Percentiles rank a stretch among this genome's conserved stretches.
Conservation (phyloP, 176 grass and related monocot genomes). For the Carex pumila region DNA sequence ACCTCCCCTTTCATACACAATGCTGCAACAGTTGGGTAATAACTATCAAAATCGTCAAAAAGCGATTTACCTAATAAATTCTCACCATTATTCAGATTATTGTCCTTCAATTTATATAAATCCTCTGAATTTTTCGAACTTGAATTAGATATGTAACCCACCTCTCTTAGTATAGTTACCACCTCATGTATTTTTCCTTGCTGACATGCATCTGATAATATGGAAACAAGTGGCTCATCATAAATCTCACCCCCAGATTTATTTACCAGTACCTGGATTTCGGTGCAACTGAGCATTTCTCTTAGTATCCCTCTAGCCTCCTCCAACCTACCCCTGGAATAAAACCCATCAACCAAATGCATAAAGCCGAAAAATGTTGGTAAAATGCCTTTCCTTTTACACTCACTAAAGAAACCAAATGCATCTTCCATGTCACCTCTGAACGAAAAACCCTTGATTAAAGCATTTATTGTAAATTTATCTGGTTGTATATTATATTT, state of each 20-base stretch:
- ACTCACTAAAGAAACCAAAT: constrained; percentile 54
- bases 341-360: constrained; percentile 64
- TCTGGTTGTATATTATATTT: constrained; percentile 49
- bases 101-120: constrained; percentile 26
- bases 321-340: constrained; percentile 85
- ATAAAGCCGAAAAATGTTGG: constrained; percentile 86
- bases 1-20: constrained; percentile 68
- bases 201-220: constrained; percentile 68
- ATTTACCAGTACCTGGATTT: constrained; percentile 59
- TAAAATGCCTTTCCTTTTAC: constrained; percentile 29
- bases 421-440: constrained; percentile 70
- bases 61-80: constrained; percentile 47
- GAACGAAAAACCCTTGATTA: constrained; percentile 55
- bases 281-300: constrained; percentile 63
- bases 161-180: constrained; percentile 66
- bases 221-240: constrained; percentile 46
- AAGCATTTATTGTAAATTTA: constrained; percentile 63
- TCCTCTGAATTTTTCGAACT: constrained; percentile 22
- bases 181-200: constrained; percentile 70
- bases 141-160: constrained; percentile 41
- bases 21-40: constrained; percentile 60
- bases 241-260: constrained; percentile 47
- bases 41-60: constrained; percentile 58
- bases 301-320: constrained; percentile 68
- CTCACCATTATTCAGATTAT: constrained; percentile 28